Percentiles rank a stretch among this genome's conserved stretches.
phyloP scores from a whole-genome alignment of 2,329 filamentous ascomycete genomes.

The Neopestalotiopsis clavispora region DNA sequence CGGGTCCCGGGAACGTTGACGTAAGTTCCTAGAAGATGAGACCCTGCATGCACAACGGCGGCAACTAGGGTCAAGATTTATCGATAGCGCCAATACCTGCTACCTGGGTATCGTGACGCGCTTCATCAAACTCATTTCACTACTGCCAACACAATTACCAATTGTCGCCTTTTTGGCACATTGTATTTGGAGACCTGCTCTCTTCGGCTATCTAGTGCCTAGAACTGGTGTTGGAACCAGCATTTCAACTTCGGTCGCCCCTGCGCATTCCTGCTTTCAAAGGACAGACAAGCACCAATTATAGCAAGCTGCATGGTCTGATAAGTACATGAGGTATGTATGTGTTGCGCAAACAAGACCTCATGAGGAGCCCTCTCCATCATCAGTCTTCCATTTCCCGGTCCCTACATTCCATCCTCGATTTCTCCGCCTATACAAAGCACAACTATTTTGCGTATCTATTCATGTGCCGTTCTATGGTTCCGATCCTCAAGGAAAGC shows the following conservation, averaged over 20 bases:
- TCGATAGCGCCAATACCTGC: neutral
- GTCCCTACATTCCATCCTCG: neutral
- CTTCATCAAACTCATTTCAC: neutral
- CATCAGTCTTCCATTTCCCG: neutral
- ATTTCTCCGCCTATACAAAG: neutral
- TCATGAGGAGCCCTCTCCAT: neutral
- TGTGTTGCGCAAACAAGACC: neutral
- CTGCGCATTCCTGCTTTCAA: neutral
- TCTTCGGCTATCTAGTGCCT: neutral
- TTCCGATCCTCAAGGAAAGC: neutral
- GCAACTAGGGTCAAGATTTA: neutral
- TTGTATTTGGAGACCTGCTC: neutral
- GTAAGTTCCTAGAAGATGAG: neutral
- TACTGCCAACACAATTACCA: neutral
- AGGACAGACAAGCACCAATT: neutral
- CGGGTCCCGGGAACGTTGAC: neutral
- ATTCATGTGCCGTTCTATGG: neutral
- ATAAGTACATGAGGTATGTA: neutral
- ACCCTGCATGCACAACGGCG: neutral
- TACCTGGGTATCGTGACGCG: neutral
- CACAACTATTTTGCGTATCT: neutral
- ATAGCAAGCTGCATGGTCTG: neutral
- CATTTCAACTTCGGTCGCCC: neutral
- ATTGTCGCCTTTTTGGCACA: neutral
- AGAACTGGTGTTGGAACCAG: neutral